These are phyloP conservation scores for Themeda triandra DNA, from an alignment of 176 grass and related monocot genomes.

Conservation along the genomic window DNA sequence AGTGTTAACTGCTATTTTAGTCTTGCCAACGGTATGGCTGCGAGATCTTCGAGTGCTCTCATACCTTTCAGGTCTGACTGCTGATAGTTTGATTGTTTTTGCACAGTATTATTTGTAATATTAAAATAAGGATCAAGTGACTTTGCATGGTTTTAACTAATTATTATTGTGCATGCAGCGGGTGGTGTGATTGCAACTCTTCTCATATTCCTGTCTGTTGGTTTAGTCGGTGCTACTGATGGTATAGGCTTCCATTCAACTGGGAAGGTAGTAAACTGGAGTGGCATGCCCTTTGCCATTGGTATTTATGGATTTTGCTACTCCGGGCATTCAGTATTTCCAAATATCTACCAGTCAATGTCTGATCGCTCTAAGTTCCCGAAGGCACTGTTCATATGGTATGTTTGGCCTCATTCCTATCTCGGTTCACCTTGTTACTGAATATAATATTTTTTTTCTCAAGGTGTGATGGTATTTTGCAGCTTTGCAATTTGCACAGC, in stretches of 20 bases:
- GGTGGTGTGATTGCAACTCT: slow-evolving; percentile 74
- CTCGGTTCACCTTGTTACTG: not conserved
- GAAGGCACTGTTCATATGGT: slow-evolving; percentile 81
- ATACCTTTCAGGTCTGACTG: slow-evolving; percentile 72
- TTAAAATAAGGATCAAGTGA: not conserved
- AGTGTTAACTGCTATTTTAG: slow-evolving; percentile 67
- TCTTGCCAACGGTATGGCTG: slow-evolving; percentile 89
- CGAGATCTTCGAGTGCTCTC: slow-evolving; percentile 83
- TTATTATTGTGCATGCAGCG: slow-evolving; percentile 42
- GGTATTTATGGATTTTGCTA: slow-evolving; percentile 95
- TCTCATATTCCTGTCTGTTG: slow-evolving; percentile 65
- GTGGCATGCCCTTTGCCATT: slow-evolving; percentile 80
- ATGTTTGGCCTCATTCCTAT: slow-evolving; percentile 15
- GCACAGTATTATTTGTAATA: not conserved
- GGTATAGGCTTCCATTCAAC: slow-evolving; percentile 66
- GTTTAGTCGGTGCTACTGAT: slow-evolving; percentile 51
- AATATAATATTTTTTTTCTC: slow-evolving; percentile 14
- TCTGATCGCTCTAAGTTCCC: slow-evolving; percentile 86
- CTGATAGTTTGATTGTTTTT: slow-evolving; percentile 8
- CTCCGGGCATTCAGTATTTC: slow-evolving; percentile 85
- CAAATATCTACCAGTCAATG: slow-evolving; percentile 97
- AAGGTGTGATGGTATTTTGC: slow-evolving; percentile 28
- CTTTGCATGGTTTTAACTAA: not conserved
- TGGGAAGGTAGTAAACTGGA: slow-evolving; percentile 65
- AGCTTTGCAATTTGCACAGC: slow-evolving; percentile 79